These are phyloP conservation scores for Vigna radiata DNA, from an alignment of 306 rosid genomes.

Conservation along the genomic window DNA sequence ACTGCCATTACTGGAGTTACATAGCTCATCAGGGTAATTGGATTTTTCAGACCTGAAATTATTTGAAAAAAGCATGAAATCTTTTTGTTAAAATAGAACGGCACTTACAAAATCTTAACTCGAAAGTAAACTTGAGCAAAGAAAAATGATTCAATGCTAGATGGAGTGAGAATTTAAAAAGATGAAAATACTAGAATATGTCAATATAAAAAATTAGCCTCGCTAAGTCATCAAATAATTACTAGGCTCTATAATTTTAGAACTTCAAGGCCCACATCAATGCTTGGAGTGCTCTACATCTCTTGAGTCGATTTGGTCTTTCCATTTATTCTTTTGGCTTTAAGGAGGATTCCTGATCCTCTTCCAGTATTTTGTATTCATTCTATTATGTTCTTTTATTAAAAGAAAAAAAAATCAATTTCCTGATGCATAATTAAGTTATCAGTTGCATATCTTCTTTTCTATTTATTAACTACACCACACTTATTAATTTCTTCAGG, in stretches of 20 bases:
- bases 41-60: conserved; percentile 87
- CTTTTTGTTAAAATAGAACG: conserved; percentile 22
- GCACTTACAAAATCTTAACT: conserved; percentile 20
- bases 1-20: conserved; percentile 93
- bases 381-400: conserved; percentile 20
- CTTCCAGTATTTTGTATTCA: background rate
- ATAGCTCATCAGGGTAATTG: conserved; percentile 91
- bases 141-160: background rate
- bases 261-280: conserved; percentile 8
- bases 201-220: conserved; percentile 27
- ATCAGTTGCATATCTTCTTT: background rate
- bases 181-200: conserved; percentile 25
- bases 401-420: background rate
- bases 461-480: background rate
- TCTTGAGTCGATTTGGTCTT: conserved; percentile 1
- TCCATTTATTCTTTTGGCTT: background rate
- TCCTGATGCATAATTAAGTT: background rate
- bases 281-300: background rate
- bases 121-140: background rate
- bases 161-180: background rate
- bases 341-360: conserved; percentile 2
- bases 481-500: conserved; percentile 4
- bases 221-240: conserved; percentile 2
- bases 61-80: conserved; percentile 39
- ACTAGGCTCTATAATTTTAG: conserved; percentile 8